Evolutionary conservation across 495 filamentous ascomycete species (phyloP).

Genomic region (Lasiosphaeria ovina): DNA sequence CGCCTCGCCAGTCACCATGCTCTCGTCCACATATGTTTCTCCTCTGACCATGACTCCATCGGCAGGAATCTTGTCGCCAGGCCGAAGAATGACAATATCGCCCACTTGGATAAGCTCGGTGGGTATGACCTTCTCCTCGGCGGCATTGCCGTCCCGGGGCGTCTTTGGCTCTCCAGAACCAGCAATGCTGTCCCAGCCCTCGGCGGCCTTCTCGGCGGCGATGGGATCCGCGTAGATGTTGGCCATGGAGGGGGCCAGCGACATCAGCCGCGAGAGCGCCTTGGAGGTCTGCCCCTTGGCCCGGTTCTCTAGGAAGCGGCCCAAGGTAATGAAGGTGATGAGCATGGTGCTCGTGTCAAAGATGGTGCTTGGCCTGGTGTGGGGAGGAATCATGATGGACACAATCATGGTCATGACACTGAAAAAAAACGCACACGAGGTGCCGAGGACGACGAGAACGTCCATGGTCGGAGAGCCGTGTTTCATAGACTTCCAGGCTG

Average conservation of each 20-base stretch:
- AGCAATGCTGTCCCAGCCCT: conserved; percentile 61
- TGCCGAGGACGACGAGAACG: conserved; percentile 89
- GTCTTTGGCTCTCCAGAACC: conserved; percentile 44
- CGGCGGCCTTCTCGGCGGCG: conserved; percentile 84
- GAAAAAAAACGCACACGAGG: conserved; percentile 97
- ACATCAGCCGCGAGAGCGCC: conserved; percentile 93
- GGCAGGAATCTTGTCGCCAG: conserved; percentile 94
- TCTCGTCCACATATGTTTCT: conserved; percentile 93
- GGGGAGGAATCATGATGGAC: conserved; percentile 65
- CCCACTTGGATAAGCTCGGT: conserved; percentile 94
- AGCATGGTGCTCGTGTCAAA: conserved; percentile 99
- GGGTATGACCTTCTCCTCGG: conserved; percentile 79
- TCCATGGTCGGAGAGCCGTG: conserved; percentile 97
- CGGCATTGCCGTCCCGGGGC: conserved; percentile 51
- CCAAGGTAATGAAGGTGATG: conserved; percentile 92
- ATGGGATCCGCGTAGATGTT: conserved; percentile 98
- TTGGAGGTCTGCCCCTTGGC: conserved; percentile 97
- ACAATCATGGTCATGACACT: conserved; percentile 86
- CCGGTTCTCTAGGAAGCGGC: conserved; percentile 88
- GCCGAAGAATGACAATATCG: conserved; percentile 88
- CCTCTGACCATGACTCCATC: conserved; percentile 85
- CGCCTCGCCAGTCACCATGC: conserved; percentile 97
- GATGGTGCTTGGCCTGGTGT: conserved; percentile 76
- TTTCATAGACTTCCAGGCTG: conserved; percentile 84
- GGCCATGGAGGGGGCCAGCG: conserved; percentile 90